Evolutionary conservation across 805 yeast genomes (phyloP).

Genomic region (Nakazawaea populi): DNA sequence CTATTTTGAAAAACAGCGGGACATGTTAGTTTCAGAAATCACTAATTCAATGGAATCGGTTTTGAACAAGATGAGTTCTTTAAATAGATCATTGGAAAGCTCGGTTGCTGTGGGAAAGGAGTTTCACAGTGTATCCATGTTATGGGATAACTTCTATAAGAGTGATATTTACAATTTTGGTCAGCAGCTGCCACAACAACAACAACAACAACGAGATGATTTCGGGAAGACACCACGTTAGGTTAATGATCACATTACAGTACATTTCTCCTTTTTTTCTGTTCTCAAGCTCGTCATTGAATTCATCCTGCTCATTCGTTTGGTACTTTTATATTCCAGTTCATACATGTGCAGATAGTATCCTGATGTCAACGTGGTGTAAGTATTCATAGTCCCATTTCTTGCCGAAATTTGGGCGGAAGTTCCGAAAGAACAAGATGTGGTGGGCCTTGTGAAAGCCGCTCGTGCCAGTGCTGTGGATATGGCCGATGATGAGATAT

Average conservation of each 20-base stretch:
- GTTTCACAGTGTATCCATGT: constrained; percentile 61
- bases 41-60: constrained; percentile 57
- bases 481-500: background rate
- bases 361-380: background rate
- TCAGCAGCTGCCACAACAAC: background rate
- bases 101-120: constrained; percentile 71
- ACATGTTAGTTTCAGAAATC: constrained; percentile 51
- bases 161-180: constrained; percentile 15
- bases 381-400: background rate
- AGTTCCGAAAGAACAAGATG: background rate
- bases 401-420: background rate
- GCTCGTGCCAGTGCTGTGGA: background rate
- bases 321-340: background rate
- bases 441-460: background rate
- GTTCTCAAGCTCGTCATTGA: background rate
- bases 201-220: background rate
- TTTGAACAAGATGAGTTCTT: constrained; percentile 53
- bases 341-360: background rate
- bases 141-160: constrained; percentile 67
- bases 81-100: constrained; percentile 63
- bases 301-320: background rate
- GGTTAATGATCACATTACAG: background rate
- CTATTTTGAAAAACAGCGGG: constrained; percentile 56
- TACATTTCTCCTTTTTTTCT: background rate
- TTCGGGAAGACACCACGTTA: background rate